Conservation (phyloP, 805 yeast species). For the Candida morakotiae region DNA sequence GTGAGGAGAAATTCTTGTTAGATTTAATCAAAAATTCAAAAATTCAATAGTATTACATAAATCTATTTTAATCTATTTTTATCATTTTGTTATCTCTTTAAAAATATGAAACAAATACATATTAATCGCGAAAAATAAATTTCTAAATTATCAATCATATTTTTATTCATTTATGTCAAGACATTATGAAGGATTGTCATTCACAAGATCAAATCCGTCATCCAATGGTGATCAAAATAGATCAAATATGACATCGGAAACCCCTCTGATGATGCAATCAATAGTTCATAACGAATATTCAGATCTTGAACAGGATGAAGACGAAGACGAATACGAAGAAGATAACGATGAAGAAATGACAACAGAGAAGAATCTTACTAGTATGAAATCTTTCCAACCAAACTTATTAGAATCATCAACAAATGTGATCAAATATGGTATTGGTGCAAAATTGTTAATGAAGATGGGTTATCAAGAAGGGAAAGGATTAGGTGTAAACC, state of each 20-base stretch:
- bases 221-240: no score
- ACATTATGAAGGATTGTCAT: conserved; percentile 4
- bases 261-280: conserved; percentile 12
- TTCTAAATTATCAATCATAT: no score
- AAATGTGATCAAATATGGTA: conserved; percentile 51
- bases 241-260: background rate
- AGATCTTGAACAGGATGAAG: conserved; percentile 17
- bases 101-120: no score
- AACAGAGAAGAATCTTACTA: conserved; percentile 57
- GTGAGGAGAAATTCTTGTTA: conserved; percentile 19
- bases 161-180: conserved; percentile 1
- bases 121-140: no score
- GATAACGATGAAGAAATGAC: no score
- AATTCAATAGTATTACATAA: no score
- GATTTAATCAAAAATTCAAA: conserved; percentile 15
- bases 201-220: conserved; percentile 3
- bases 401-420: background rate
- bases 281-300: conserved; percentile 15
- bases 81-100: no score
- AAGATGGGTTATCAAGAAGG: conserved; percentile 89
- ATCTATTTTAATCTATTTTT: no score
- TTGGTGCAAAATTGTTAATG: conserved; percentile 74
- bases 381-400: conserved; percentile 32
- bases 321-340: conserved; percentile 10
- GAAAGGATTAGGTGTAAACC: conserved; percentile 71